A percentile compares a stretch with the other conserved stretches of the same genome.
Conservation (phyloP, 2,329 filamentous ascomycete genomes). For the Pseudopyricularia cyperi region DNA sequence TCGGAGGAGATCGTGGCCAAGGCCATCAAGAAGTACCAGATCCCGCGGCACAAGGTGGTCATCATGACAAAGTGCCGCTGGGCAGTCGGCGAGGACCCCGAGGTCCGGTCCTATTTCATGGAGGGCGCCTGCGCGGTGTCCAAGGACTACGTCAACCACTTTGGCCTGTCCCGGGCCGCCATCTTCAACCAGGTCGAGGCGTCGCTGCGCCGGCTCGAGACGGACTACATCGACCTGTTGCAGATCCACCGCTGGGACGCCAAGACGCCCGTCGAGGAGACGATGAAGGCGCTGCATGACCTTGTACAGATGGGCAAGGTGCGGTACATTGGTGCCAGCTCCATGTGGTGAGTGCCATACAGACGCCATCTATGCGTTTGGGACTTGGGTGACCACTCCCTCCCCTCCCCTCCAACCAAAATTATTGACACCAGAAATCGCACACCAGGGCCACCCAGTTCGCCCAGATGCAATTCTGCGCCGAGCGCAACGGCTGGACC, state of each 20-base stretch:
- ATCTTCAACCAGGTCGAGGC: constrained; percentile 53
- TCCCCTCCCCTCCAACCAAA: neutral
- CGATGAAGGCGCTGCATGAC: constrained; percentile 44
- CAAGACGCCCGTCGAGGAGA: constrained; percentile 35
- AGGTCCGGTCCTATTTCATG: constrained; percentile 11
- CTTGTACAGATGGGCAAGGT: constrained; percentile 39
- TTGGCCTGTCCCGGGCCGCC: constrained; percentile 44
- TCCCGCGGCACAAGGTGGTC: constrained; percentile 41
- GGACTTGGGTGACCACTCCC: neutral
- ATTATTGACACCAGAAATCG: neutral
- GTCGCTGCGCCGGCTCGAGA: constrained; percentile 38
- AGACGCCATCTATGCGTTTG: neutral
- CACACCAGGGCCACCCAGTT: constrained; percentile 22
- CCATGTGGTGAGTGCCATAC: constrained; percentile 18
- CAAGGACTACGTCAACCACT: constrained; percentile 16
- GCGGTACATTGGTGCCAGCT: constrained; percentile 28
- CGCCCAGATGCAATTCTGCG: constrained; percentile 31
- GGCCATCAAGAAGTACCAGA: constrained; percentile 42
- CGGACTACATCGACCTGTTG: constrained; percentile 43
- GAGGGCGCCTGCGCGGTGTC: constrained; percentile 2
- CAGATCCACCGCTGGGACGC: constrained; percentile 44
- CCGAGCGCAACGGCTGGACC: constrained; percentile 37
- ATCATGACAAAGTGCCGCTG: constrained; percentile 44
- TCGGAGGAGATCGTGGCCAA: constrained; percentile 41
- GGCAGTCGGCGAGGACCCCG: constrained; percentile 31